Percentiles rank a stretch among this genome's conserved stretches.
These are phyloP conservation scores for Rhinocladiella mackenziei DNA, from an alignment of 2,329 filamentous ascomycete genomes.

Conservation along the genomic window DNA sequence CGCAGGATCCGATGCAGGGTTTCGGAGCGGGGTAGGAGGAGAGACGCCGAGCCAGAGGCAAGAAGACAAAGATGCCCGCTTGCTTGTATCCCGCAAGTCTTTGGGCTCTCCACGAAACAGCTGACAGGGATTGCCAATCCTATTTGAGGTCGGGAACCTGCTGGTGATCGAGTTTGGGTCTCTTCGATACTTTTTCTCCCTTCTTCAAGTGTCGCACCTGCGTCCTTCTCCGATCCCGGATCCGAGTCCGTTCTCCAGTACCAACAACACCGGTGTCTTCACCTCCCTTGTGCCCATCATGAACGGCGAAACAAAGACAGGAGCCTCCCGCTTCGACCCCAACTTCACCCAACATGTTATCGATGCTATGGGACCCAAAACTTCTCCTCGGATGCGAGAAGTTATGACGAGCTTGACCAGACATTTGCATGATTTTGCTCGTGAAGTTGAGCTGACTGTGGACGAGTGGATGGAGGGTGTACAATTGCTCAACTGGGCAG, in stretches of 20 bases:
- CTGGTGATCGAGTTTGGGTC: not conserved
- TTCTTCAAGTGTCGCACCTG: too few relatives aligned
- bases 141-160: not conserved
- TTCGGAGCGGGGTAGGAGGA: constrained; percentile 11
- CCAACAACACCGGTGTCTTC: not conserved
- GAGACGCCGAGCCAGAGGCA: too few relatives aligned
- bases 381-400: constrained; percentile 61
- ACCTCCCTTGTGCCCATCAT: too few relatives aligned
- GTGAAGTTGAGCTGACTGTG: constrained; percentile 56
- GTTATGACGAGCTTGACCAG: constrained; percentile 53
- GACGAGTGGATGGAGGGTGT: constrained; percentile 58
- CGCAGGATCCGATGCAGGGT: constrained; percentile 16
- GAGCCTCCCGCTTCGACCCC: constrained; percentile 39
- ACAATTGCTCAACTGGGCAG: constrained; percentile 58
- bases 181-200: too few relatives aligned
- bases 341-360: constrained; percentile 66
- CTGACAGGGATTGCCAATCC: constrained; percentile 8
- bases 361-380: constrained; percentile 68
- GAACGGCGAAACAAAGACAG: constrained; percentile 14
- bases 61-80: too few relatives aligned
- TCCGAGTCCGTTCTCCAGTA: not conserved
- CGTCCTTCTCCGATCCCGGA: not conserved
- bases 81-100: too few relatives aligned
- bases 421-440: constrained; percentile 57
- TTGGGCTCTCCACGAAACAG: constrained; percentile 10